Evolutionary conservation across 495 filamentous ascomycete genomes (phyloP), one percentile per base, ranked within the genome.

Genomic region (Penicillium paxilli): DNA sequence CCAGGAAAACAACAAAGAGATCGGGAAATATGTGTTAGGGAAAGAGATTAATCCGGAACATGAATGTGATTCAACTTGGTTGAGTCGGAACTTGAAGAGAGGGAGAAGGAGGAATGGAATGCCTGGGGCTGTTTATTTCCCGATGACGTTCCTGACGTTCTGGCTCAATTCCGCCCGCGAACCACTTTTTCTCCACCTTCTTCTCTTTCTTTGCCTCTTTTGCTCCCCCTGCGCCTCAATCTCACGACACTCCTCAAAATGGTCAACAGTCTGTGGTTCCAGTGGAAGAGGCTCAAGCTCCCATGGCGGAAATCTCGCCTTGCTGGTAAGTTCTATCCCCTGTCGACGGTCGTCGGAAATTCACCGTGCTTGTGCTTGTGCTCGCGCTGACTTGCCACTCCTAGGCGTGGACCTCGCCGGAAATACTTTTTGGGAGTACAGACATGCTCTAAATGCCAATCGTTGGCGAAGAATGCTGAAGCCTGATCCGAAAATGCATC

Each of bases 401-500:
- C n/a, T n/a, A 96, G 93, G 94, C 58, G 76, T 82, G 55, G 94
- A 98, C 70, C 84, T 97, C 25, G 59, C 82, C 32, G 91, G 91
- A 19, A 98, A 97, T 72, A 96, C 92, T 21, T 98, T 85, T 73
- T 98, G 92, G 91, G 91, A 96, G 65, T 93, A 96, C 75, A 85
- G 83, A 54, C 84, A 91, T 61, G 69, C 76, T 5, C 58, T 86
- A 7, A 78, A 81, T 57, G 64, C 91, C 52, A 64, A 70, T 16
- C 77, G 79, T 17, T 68, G 71, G 33, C 70, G 84, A 17, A 73
- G 80, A 32, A 95, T 96, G 25, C 87, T 95, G n/a, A 75, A 85
- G 53, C 89, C 75, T 28, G 69, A 75, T 16, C 73, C 76, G 0
- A 75, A 76, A 45, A 83, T 81, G 2, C 87, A 90, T 59, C 82